Percentiles rank a stretch among this genome's conserved stretches.
Evolutionary conservation across 2,329 filamentous ascomycete genomes (phyloP).

Genomic region (Botryotinia narcissicola): DNA sequence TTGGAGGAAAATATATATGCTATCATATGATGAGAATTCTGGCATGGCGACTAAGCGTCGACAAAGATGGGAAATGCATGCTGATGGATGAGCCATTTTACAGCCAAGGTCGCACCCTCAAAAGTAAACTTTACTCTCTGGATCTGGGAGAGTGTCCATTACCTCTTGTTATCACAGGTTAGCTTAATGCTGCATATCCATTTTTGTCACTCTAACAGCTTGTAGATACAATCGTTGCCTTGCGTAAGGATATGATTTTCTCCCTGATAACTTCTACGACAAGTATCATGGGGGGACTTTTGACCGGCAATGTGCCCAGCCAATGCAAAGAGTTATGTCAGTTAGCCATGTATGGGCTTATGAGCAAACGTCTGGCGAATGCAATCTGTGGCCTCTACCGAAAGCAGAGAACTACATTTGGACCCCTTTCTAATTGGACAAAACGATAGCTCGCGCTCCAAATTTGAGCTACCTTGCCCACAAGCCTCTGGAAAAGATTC

Average conservation of each 20-base stretch:
- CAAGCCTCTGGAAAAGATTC: background rate
- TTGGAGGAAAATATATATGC: too few relatives aligned
- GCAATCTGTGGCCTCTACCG: background rate
- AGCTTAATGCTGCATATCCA: background rate
- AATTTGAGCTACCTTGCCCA: rapidly evolving
- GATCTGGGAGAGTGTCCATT: background rate
- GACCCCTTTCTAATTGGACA: background rate
- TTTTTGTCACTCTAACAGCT: rapidly evolving
- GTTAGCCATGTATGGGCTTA: background rate
- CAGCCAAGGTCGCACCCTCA: rapidly evolving
- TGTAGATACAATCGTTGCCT: rapidly evolving
- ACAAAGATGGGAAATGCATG: background rate
- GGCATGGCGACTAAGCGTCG: too few relatives aligned
- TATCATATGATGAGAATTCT: too few relatives aligned
- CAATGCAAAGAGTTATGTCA: background rate
- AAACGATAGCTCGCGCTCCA: rapidly evolving
- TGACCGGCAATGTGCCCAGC: rapidly evolving
- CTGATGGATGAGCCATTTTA: background rate
- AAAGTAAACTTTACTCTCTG: background rate
- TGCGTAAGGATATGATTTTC: background rate
- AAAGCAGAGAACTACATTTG: rapidly evolving
- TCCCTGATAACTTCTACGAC: background rate
- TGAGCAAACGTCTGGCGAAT: background rate
- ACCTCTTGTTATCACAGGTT: background rate
- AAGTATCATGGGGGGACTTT: rapidly evolving